Base-by-base conservation (phyloP, 2,329 filamentous ascomycete species). In the Nemania diffusa region DNA sequence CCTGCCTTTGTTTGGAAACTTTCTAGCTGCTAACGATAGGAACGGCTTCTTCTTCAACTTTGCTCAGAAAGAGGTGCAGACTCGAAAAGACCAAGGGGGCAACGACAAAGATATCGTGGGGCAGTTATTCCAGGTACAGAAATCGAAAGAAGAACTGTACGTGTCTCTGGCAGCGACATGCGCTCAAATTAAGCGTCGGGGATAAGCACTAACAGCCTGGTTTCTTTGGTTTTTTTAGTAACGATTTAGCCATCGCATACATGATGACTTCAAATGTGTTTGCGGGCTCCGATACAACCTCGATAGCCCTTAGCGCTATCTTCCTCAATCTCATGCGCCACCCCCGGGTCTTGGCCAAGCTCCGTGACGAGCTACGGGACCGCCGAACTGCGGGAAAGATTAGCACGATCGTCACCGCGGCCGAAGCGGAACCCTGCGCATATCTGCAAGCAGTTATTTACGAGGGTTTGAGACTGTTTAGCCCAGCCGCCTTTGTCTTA, bases 181-280 rank as follows among this genome's bases (percentile, higher is more conserved):
- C 4, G 3, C 11, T 6, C 15, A 1, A 9, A 37, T 58, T 22
- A 46, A 53, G 5, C 20, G 8, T 26, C 6, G 48, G 22, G 13
- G 17, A 22, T 20, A 20, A 22, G 24, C 13, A 44, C 53, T 63
- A 37, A 48, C 13, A 34, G 32, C 32, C 9, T 1, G 17, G n/a
- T n/a, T 37, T 51, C 0, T 11, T 24, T 34, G 20, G 22, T 13
- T 5, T 24, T n/a, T n/a, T 15, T 29, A 69, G 67, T 20, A 29
- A 57, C 20, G 65, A 71, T 42, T 17, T 57, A 15, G 44, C 63
- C 6, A 70, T 69, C n/a, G 13, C 60, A 5, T 69, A 50, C 20
- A 69, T 71, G 64, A 69, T 72, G 69, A 67, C 67, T 27, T 58
- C 62, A 3, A 72, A 72, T 24, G 65, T 71, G 7, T 69, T 71